Evolutionary conservation across 2,329 filamentous ascomycete genomes (phyloP).

Genomic region (Elsinoe batatas): DNA sequence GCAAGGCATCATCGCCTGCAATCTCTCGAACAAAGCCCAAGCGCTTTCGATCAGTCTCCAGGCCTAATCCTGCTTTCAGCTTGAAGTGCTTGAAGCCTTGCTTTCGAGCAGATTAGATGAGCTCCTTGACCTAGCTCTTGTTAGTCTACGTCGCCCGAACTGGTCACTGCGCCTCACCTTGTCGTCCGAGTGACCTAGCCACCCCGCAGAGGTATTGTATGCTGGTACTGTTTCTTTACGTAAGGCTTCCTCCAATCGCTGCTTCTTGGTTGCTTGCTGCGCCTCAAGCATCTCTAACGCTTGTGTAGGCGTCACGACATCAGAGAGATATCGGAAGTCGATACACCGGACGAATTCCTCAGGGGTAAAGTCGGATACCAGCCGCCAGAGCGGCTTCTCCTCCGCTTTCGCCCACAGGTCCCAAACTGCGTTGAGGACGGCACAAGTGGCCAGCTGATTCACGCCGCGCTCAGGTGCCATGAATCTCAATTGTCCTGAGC

Average conservation of each 20-base stretch:
- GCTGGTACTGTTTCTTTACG: conserved; percentile 68
- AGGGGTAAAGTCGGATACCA: conserved; percentile 81
- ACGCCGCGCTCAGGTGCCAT: conserved; percentile 91
- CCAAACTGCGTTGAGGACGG: conserved; percentile 86
- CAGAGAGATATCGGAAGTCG: conserved; percentile 89
- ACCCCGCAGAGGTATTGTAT: conserved; percentile 83
- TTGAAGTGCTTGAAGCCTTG: conserved; percentile 82
- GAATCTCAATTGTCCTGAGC: conserved; percentile 86
- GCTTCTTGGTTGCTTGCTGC: conserved; percentile 56
- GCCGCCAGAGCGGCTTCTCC: conserved; percentile 79
- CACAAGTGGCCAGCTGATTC: conserved; percentile 80
- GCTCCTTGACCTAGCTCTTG: conserved; percentile 70
- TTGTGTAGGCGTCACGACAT: conserved; percentile 78
- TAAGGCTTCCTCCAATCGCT: conserved; percentile 64
- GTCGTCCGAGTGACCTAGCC: conserved; percentile 42
- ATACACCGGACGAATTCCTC: conserved; percentile 81
- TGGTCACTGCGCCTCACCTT: background rate
- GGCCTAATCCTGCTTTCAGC: conserved; percentile 69
- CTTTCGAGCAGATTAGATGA: conserved; percentile 62
- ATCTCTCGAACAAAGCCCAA: conserved; percentile 66
- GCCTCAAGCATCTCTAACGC: conserved; percentile 61
- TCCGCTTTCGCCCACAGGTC: conserved; percentile 85
- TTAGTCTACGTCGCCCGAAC: conserved; percentile 59
- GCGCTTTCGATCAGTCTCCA: conserved; percentile 61
- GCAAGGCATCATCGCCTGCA: conserved; percentile 74